A percentile compares a stretch with the other conserved stretches of the same genome.
These are phyloP conservation scores for Colletotrichum eleusines DNA, from an alignment of 2,329 filamentous ascomycete species.

Conservation along the genomic window DNA sequence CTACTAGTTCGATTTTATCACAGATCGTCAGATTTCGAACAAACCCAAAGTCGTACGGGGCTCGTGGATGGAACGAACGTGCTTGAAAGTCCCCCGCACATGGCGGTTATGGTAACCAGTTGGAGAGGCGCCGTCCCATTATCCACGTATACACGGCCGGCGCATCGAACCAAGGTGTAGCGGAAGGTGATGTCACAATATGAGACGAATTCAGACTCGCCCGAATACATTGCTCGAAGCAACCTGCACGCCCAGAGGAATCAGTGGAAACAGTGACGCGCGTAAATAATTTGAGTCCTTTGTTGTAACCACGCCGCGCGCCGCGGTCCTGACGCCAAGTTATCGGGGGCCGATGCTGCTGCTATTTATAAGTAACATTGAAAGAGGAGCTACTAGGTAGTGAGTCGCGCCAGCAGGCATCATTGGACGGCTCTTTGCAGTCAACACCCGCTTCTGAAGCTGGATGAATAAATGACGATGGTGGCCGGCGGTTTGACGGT, in stretches of 20 bases:
- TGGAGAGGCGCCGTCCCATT: background rate
- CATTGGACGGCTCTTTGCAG: background rate
- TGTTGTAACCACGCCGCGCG: background rate
- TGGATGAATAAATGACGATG: background rate
- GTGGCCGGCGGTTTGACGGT: background rate
- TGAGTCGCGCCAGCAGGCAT: background rate
- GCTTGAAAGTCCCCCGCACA: background rate
- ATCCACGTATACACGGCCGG: background rate
- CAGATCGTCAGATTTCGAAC: background rate
- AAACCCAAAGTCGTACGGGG: background rate
- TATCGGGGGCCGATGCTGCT: background rate
- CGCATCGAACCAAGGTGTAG: background rate
- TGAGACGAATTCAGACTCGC: background rate
- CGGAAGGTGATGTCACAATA: background rate
- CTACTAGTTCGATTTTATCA: no score
- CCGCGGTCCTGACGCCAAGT: background rate
- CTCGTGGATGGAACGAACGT: background rate
- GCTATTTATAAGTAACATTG: no score
- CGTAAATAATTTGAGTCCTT: background rate
- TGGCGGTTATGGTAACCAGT: background rate
- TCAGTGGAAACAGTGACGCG: background rate
- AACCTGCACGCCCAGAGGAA: rapidly evolving
- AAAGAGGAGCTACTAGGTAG: background rate
- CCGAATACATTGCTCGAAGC: background rate
- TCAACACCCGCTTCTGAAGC: background rate